Conservation (phyloP, 805 yeast species). For the Yamadazyma philogaea region DNA sequence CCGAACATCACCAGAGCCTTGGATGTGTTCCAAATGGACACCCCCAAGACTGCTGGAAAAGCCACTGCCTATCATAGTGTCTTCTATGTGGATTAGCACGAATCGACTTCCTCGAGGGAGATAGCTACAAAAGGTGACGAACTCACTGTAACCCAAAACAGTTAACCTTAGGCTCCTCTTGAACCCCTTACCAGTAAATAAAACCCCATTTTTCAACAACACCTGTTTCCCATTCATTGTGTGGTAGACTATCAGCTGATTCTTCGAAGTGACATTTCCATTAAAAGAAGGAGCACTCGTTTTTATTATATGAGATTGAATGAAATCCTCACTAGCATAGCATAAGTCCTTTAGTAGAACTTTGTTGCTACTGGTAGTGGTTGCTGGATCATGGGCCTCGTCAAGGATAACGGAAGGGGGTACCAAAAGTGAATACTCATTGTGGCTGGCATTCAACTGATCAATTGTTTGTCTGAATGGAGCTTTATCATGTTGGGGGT, state of each 20-base stretch:
- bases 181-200: slow-evolving; percentile 61
- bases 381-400: slow-evolving; percentile 27
- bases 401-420: slow-evolving; percentile 55
- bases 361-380: slow-evolving; percentile 20
- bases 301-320: slow-evolving; percentile 58
- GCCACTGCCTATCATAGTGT: slow-evolving; percentile 48
- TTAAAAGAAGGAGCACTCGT: slow-evolving; percentile 24
- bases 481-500: slow-evolving; percentile 43
- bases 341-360: slow-evolving; percentile 49
- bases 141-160: slow-evolving; percentile 46
- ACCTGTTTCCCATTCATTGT: slow-evolving; percentile 59
- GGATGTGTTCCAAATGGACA: slow-evolving; percentile 9
- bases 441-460: slow-evolving; percentile 42
- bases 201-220: slow-evolving; percentile 49
- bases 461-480: slow-evolving; percentile 47
- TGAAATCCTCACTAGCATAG: slow-evolving; percentile 52
- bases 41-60: slow-evolving; percentile 9
- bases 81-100: slow-evolving; percentile 56
- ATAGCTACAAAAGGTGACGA: slow-evolving; percentile 56
- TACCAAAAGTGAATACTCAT: slow-evolving; percentile 56
- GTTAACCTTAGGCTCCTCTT: slow-evolving; percentile 40
- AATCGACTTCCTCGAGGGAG: slow-evolving; percentile 55
- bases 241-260: slow-evolving; percentile 42
- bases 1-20: background rate
- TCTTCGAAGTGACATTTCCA: slow-evolving; percentile 25